Evolutionary conservation across 202 grass and related monocot species (phyloP).

Genomic region (Setaria italica): DNA sequence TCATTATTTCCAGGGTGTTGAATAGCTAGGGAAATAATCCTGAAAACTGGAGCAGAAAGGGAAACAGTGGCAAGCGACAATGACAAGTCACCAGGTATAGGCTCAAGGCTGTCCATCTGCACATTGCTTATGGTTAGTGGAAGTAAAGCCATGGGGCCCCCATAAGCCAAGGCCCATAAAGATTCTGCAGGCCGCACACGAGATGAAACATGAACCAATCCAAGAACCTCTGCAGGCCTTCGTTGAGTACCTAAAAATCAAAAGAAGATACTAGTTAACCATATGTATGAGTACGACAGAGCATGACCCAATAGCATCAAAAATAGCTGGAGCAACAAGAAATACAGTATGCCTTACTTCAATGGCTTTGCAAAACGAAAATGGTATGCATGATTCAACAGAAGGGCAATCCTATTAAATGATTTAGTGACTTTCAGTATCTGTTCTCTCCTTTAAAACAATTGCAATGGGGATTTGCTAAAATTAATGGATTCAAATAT

Average conservation of each 20-base stretch:
- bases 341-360: neutral
- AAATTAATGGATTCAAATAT: slow-evolving; percentile 31
- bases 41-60: slow-evolving; percentile 89
- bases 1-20: slow-evolving; percentile 96
- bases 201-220: slow-evolving; percentile 89
- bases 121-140: slow-evolving; percentile 91
- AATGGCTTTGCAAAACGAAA: slow-evolving; percentile 31
- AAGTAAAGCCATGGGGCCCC: slow-evolving; percentile 93
- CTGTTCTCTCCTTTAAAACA: neutral
- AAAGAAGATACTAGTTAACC: slow-evolving; percentile 30
- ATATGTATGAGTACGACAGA: neutral
- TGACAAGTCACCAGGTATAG: slow-evolving; percentile 61
- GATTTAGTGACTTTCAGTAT: slow-evolving; percentile 8
- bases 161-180: slow-evolving; percentile 94
- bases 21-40: slow-evolving; percentile 87
- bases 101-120: slow-evolving; percentile 87
- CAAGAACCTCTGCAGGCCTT: slow-evolving; percentile 95
- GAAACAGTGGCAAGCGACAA: slow-evolving; percentile 64
- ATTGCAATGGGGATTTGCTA: neutral
- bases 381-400: slow-evolving; percentile 32
- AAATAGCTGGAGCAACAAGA: slow-evolving; percentile 16
- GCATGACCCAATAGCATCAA: slow-evolving; percentile 22
- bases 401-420: slow-evolving; percentile 11
- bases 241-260: slow-evolving; percentile 82
- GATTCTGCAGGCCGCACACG: slow-evolving; percentile 82